A percentile compares a stretch with the other conserved stretches of the same genome.
Conservation (phyloP, 305 asterid species). For the Fraxinus baroniana region DNA sequence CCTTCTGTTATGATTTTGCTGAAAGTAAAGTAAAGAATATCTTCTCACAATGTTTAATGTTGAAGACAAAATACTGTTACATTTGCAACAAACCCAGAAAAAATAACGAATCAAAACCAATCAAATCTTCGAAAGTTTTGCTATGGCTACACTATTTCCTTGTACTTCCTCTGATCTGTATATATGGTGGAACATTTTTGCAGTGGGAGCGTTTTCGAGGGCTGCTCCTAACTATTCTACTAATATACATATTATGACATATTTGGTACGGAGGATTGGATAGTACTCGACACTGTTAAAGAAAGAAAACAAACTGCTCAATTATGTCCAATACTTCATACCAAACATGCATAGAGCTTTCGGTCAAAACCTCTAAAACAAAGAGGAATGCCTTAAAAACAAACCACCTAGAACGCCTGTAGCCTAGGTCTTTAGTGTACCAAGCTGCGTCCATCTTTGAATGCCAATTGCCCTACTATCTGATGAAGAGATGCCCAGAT, state of each 20-base stretch:
- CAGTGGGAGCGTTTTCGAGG: not conserved
- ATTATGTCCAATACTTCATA: not conserved
- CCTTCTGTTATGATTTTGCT: not conserved
- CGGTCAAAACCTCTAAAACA: not conserved
- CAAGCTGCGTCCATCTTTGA: not conserved
- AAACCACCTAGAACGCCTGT: not conserved
- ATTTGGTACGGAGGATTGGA: not conserved
- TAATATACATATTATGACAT: not conserved
- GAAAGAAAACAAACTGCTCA: not conserved
- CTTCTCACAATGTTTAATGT: not conserved
- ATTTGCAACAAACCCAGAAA: conserved; percentile 4
- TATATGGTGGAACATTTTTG: not conserved
- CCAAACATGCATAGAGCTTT: not conserved
- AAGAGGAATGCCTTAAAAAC: not conserved
- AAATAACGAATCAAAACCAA: not conserved
- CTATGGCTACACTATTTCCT: conserved; percentile 1
- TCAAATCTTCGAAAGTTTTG: not conserved
- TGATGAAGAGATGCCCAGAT: not conserved
- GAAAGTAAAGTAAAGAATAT: not conserved
- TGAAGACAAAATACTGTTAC: conserved; percentile 13
- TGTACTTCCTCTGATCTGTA: not conserved
- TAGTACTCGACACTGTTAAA: not conserved
- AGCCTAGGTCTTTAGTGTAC: not conserved
- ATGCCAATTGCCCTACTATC: not conserved
- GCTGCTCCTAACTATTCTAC: conserved; percentile 6